These are phyloP conservation scores for Coemansia asiatica DNA, from an alignment of 192 early-diverging fungal species.

Conservation along the genomic window DNA sequence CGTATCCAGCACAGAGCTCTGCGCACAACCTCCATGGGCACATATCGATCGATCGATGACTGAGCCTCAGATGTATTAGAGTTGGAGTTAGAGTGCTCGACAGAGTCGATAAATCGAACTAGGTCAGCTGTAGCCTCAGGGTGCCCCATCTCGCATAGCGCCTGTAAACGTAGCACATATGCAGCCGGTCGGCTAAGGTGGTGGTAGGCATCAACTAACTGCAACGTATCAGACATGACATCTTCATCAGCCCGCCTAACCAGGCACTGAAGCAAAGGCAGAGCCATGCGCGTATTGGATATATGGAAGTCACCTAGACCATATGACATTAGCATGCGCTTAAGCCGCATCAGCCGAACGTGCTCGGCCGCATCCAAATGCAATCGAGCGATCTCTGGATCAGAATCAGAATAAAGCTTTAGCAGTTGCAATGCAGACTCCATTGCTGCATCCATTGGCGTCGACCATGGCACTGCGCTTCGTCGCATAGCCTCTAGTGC, in stretches of 20 bases:
- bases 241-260: conserved; percentile 37
- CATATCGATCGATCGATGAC: conserved; percentile 8
- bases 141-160: conserved; percentile 52
- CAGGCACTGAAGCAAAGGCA: conserved; percentile 58
- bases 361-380: conserved; percentile 59
- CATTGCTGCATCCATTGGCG: conserved; percentile 51
- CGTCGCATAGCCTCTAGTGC: conserved; percentile 65
- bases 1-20: conserved; percentile 43
- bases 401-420: conserved; percentile 6
- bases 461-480: conserved; percentile 66
- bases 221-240: conserved; percentile 62
- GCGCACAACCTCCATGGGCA: conserved; percentile 40
- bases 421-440: conserved; percentile 9
- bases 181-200: conserved; percentile 57
- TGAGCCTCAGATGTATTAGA: background rate
- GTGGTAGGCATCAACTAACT: conserved; percentile 63
- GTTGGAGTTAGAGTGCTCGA: conserved; percentile 20
- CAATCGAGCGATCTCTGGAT: conserved; percentile 20
- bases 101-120: conserved; percentile 20
- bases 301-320: conserved; percentile 62
- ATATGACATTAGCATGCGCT: conserved; percentile 61
- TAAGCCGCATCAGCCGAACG: conserved; percentile 63
- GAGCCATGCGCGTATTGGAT: conserved; percentile 58
- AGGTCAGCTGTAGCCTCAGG: conserved; percentile 14
- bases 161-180: conserved; percentile 57